These are phyloP conservation scores for Cytospora paraplurivora DNA, from an alignment of 2,329 filamentous ascomycete species.

Conservation along the genomic window DNA sequence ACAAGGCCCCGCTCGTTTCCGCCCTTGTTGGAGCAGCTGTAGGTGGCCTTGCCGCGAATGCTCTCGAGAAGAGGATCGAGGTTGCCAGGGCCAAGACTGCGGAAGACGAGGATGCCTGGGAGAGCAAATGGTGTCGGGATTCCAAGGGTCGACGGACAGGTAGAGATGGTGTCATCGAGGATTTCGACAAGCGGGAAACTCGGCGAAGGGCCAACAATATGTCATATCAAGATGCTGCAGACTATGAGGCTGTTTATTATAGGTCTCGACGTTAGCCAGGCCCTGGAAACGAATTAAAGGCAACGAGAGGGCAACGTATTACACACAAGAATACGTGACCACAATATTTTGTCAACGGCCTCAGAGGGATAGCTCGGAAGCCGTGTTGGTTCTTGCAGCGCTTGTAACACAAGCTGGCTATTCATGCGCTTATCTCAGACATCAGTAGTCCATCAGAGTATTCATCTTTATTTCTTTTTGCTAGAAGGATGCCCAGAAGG, in stretches of 20 bases:
- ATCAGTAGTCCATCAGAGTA: not conserved
- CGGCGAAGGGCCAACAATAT: conserved; percentile 2
- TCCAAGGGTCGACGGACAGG: not conserved
- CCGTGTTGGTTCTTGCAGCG: not conserved
- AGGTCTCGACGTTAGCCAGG: conserved; percentile 4
- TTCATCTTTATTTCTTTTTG: not conserved
- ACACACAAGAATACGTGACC: not conserved
- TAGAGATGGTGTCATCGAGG: conserved; percentile 9
- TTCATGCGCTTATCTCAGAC: not conserved
- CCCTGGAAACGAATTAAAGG: not conserved
- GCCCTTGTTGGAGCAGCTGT: conserved; percentile 58
- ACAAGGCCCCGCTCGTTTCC: conserved; percentile 45
- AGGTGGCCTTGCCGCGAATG: conserved; percentile 57
- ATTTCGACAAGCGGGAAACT: not conserved
- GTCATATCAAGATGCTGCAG: not conserved
- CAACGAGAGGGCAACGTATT: not conserved
- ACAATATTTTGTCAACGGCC: too few relatives aligned
- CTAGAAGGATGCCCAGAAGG: not conserved
- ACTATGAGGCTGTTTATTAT: not conserved
- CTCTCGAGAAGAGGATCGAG: conserved; percentile 49
- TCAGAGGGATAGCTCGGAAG: not conserved
- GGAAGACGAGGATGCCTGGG: conserved; percentile 40
- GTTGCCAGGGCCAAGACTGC: conserved; percentile 39
- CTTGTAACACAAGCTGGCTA: not conserved
- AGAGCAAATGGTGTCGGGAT: conserved; percentile 35